phyloP scores from a whole-genome alignment of 2,329 filamentous ascomycete genomes.

The Clarireedia homoeocarpa region DNA sequence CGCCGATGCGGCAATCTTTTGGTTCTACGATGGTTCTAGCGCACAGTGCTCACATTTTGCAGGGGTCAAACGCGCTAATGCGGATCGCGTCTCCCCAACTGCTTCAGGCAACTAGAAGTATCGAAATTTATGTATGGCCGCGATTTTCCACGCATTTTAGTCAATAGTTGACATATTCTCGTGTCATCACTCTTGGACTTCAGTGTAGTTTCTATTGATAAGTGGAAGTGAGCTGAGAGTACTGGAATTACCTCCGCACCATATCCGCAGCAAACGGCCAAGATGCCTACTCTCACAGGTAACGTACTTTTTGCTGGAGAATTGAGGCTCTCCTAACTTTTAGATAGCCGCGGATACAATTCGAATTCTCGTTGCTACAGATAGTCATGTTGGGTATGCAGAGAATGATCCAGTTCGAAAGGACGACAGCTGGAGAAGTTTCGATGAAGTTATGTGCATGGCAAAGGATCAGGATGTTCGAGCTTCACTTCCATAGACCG shows the following conservation, averaged over 20 bases:
- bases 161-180: neutral
- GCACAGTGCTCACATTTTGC: constrained; percentile 5
- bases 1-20: neutral
- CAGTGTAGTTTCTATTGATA: neutral
- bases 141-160: neutral
- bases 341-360: constrained; percentile 63
- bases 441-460: constrained; percentile 89
- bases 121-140: neutral
- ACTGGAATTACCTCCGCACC: neutral
- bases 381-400: constrained; percentile 96
- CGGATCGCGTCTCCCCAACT: constrained; percentile 17
- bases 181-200: neutral
- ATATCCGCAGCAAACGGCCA: constrained; percentile 3
- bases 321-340: constrained; percentile 5
- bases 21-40: neutral
- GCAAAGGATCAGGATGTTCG: constrained; percentile 73
- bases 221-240: neutral
- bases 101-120: constrained; percentile 2
- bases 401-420: constrained; percentile 91
- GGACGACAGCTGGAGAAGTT: constrained; percentile 93
- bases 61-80: constrained; percentile 17
- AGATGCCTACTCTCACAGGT: constrained; percentile 24
- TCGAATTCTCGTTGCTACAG: constrained; percentile 86
- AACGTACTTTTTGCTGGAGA: neutral
- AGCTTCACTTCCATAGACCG: neutral